A percentile compares a stretch with the other conserved stretches of the same genome.
Conservation (phyloP, 164 flowering plant species). For the Buxus sempervirens region DNA sequence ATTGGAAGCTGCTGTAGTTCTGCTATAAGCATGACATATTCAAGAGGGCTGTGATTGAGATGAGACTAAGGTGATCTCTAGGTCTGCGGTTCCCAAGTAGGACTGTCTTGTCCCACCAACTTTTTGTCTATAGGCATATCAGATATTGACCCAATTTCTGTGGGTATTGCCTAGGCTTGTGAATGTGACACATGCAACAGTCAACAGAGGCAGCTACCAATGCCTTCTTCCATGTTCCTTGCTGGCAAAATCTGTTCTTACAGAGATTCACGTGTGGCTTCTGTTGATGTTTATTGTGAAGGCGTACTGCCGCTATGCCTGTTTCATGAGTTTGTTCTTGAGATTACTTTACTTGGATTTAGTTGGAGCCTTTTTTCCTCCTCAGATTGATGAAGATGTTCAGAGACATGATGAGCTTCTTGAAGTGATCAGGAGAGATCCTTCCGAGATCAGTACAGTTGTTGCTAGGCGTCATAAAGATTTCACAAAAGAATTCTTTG, state of each 20-base stretch:
- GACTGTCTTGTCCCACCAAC: no score
- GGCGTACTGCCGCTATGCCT: background rate
- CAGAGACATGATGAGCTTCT: slow-evolving; percentile 85
- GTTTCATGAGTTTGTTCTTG: background rate
- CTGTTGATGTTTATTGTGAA: background rate
- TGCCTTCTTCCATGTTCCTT: background rate
- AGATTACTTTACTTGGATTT: background rate
- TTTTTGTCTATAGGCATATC: background rate
- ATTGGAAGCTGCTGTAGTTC: background rate
- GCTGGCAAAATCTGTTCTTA: background rate
- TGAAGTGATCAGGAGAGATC: slow-evolving; percentile 39
- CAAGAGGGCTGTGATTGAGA: background rate
- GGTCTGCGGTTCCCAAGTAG: no score
- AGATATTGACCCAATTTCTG: background rate
- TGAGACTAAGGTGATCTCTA: no score
- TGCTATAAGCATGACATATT: background rate
- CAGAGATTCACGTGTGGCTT: no score
- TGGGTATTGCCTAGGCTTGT: background rate
- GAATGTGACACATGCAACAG: background rate
- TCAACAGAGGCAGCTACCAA: background rate
- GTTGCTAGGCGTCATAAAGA: slow-evolving; percentile 82
- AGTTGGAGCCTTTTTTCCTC: slow-evolving; percentile 11
- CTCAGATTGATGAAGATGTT: slow-evolving; percentile 84
- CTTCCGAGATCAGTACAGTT: slow-evolving; percentile 52
- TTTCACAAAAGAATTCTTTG: slow-evolving; percentile 87